Base-by-base conservation (phyloP, 129 eudicot species). In the Chrysanthemum makinoi region DNA sequence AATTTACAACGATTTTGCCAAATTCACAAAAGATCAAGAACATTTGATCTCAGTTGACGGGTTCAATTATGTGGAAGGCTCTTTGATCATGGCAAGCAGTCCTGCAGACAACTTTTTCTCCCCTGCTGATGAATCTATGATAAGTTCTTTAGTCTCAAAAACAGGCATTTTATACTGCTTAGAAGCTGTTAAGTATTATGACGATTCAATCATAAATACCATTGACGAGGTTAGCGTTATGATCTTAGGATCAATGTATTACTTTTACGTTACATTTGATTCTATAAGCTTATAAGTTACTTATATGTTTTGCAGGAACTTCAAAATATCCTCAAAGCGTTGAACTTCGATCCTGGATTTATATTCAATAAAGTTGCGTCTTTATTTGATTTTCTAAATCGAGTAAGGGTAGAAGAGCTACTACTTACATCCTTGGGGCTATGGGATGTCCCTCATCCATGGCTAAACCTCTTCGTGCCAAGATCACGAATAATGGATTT, bases 381-480 rank as follows among this genome's bases (percentile, higher is more conserved):
- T 6, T 74, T 67, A 56, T 72, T 83, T 1, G 69, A 68, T 28
- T 83, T 80, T 81, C 43, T 83, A 12, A 78, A 83, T 33, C 74
- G 85, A 26, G 82, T 83, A 47, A 72, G 83, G 54, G 24, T 28
- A 17, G 74, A 69, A 56, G 88, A 83, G 78, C 46, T 76, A 6
- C 24, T 43, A 26, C 88, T 80, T 79, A 62, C 75, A 60, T 20
- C 84, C 1, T 20, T 80, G 26, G 80, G 80, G 20, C 65, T 68
- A 46, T 77, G 84, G 80, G 79, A 76, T 24, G 83, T 83, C 5
- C 72, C 75, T 68, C 88, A 83, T 62, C 85, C 85, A 11, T 83
- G 88, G 88, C 78, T 83, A 55, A 80, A 83, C 65, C 78, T 83
- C 30, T 80, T 80, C 15, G 80, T 83, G 22, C 88, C 85, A 24